Evolutionary conservation across 495 filamentous ascomycete genomes (phyloP).

Genomic region (Penicillium chermesinum): DNA sequence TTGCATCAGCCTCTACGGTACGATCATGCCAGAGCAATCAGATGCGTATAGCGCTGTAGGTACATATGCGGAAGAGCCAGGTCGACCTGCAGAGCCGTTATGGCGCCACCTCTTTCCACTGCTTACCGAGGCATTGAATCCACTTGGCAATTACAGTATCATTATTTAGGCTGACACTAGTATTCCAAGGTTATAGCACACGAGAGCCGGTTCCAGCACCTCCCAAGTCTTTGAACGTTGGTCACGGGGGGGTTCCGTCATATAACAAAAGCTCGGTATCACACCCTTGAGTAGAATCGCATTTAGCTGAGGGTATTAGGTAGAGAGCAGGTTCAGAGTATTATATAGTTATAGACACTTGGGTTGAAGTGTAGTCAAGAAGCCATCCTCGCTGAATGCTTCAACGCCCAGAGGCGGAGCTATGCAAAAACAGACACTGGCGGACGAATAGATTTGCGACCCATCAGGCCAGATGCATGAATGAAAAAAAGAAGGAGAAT

Average conservation of each 20-base stretch:
- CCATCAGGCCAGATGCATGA: constrained; percentile 1
- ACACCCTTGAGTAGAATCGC: too few relatives aligned
- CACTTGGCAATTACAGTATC: too few relatives aligned
- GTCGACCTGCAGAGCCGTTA: background rate
- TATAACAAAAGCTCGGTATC: too few relatives aligned
- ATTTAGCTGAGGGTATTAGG: too few relatives aligned
- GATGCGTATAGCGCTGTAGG: too few relatives aligned
- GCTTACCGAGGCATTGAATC: background rate
- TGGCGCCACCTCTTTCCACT: background rate
- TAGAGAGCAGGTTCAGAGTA: constrained; percentile 5
- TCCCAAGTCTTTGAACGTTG: too few relatives aligned
- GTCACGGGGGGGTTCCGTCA: too few relatives aligned
- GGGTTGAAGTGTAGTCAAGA: constrained; percentile 6
- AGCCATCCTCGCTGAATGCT: constrained; percentile 28
- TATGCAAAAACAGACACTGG: constrained; percentile 16
- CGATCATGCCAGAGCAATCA: too few relatives aligned
- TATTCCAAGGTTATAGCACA: too few relatives aligned
- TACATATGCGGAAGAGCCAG: background rate
- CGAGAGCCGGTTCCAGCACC: too few relatives aligned
- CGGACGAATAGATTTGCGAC: background rate
- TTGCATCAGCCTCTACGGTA: too few relatives aligned
- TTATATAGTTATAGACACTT: constrained; percentile 27
- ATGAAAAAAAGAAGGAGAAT: constrained; percentile 26
- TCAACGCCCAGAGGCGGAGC: constrained; percentile 12
- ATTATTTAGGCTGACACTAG: too few relatives aligned